phyloP scores from a whole-genome alignment of 345 rosid species.

The Salix suchowensis region DNA sequence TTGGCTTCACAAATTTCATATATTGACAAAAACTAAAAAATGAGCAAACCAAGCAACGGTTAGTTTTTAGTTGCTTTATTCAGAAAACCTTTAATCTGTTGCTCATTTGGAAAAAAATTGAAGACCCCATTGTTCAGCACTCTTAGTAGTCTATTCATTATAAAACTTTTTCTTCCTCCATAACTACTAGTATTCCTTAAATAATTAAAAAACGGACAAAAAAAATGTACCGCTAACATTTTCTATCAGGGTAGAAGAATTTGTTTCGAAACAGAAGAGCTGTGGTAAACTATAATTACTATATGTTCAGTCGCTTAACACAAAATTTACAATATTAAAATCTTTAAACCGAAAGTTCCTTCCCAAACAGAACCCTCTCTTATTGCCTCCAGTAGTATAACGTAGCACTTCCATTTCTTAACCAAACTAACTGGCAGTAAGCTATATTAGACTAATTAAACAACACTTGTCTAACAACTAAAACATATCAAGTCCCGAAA shows the following conservation, averaged over 20 bases:
- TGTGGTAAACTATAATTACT: not conserved
- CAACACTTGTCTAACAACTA: not conserved
- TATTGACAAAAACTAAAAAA: too few relatives aligned
- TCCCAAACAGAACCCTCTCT: not conserved
- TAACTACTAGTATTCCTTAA: not conserved
- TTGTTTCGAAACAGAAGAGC: not conserved
- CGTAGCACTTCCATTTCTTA: not conserved
- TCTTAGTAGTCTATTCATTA: not conserved
- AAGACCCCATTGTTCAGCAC: not conserved
- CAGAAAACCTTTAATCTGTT: not conserved
- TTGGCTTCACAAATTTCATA: too few relatives aligned
- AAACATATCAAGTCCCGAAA: not conserved
- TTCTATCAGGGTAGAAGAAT: not conserved
- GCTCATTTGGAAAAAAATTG: not conserved
- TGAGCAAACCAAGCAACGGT: not conserved
- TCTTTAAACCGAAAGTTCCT: not conserved
- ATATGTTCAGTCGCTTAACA: not conserved
- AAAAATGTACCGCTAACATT: not conserved
- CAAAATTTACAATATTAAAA: not conserved
- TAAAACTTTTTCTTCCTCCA: not conserved
- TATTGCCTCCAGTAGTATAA: not conserved
- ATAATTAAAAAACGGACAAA: not conserved
- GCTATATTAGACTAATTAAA: not conserved
- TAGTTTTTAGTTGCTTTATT: not conserved
- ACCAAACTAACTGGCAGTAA: not conserved